Conservation (phyloP, 148 eudicot species). For the Nyssa sinensis region DNA sequence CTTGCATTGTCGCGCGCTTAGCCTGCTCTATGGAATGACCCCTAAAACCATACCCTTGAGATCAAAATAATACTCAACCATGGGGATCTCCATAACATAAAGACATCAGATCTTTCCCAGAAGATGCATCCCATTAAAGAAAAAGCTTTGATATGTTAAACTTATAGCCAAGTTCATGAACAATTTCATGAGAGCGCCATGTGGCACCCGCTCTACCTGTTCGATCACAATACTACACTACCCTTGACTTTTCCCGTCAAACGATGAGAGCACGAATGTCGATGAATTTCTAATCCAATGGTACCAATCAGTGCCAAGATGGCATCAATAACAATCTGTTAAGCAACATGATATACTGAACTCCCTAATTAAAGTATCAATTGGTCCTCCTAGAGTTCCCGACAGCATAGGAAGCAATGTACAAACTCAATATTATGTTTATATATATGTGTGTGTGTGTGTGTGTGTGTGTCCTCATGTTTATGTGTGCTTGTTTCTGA, state of each 20-base stretch:
- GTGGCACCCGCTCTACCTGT: neutral
- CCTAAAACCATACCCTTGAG: constrained; percentile 16
- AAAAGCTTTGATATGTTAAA: too few species aligned
- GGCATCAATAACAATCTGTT: neutral
- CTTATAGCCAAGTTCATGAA: too few species aligned
- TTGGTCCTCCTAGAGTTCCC: constrained; percentile 10
- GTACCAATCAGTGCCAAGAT: neutral
- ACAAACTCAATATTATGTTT: neutral
- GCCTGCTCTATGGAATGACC: neutral
- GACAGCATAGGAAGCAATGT: constrained; percentile 15
- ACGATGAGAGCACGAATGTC: neutral
- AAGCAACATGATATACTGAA: neutral
- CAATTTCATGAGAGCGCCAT: too few species aligned
- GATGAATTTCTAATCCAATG: constrained; percentile 3
- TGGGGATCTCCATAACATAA: constrained; percentile 4
- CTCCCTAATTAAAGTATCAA: neutral
- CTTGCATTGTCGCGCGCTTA: neutral
- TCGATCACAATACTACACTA: neutral
- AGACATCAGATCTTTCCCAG: neutral
- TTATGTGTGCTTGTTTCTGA: too few species aligned
- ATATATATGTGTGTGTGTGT: too few species aligned
- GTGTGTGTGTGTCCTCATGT: neutral
- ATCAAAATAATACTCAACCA: neutral
- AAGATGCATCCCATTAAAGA: neutral
- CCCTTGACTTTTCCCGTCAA: too few species aligned